Evolutionary conservation across 768 basidiomycete species (phyloP).

Genomic region (Naganishia kalamii): DNA sequence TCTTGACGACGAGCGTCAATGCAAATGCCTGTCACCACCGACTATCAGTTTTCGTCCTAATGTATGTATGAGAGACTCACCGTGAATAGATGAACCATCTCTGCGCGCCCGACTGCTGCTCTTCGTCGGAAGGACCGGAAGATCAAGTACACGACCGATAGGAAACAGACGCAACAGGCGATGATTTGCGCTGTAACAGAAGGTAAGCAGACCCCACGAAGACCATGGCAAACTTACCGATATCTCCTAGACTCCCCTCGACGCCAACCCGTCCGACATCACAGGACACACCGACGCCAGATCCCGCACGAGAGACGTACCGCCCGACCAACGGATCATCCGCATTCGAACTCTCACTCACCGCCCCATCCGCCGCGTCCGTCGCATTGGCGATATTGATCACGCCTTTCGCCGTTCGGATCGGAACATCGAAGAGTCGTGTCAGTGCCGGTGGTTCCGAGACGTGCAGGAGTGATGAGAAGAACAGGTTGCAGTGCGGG

Average conservation of each 20-base stretch:
- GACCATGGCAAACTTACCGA: constrained; percentile 60
- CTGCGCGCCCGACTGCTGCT: constrained; percentile 71
- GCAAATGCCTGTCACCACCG: constrained; percentile 27
- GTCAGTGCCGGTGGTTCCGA: constrained; percentile 29
- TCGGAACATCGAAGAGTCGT: constrained; percentile 29
- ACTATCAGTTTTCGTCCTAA: too few species aligned
- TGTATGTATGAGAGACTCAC: constrained; percentile 31
- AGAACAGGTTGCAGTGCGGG: constrained; percentile 92
- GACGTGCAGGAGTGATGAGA: constrained; percentile 60
- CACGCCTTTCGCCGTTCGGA: neutral
- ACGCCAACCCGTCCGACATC: constrained; percentile 61
- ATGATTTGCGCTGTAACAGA: constrained; percentile 63
- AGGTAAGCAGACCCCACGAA: neutral
- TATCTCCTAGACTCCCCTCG: constrained; percentile 51
- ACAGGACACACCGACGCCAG: constrained; percentile 76
- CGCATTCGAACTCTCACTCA: constrained; percentile 23
- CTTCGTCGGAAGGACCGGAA: constrained; percentile 59
- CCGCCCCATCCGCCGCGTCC: neutral
- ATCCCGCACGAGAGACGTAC: constrained; percentile 57
- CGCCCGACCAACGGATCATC: constrained; percentile 49
- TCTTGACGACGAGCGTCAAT: constrained; percentile 64
- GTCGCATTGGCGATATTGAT: constrained; percentile 26
- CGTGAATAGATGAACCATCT: constrained; percentile 43
- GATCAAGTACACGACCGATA: constrained; percentile 59
- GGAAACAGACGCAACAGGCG: constrained; percentile 65